Evolutionary conservation across 306 rosid genomes (phyloP).

Genomic region (Abrus pulchellus): DNA sequence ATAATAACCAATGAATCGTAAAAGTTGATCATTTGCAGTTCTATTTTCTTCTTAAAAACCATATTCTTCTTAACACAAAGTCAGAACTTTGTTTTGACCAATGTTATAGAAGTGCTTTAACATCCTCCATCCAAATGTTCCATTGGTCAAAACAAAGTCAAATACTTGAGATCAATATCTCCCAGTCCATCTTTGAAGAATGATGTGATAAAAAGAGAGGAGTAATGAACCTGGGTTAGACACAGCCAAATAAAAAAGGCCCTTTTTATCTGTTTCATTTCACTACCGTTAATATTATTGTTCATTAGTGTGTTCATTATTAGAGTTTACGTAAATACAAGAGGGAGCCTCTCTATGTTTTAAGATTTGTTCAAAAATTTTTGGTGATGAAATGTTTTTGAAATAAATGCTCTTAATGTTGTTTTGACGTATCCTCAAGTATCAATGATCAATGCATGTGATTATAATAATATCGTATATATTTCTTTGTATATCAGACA

Average conservation of each 20-base stretch:
- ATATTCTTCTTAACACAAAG: too few species aligned
- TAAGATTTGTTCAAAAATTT: slow-evolving; percentile 8
- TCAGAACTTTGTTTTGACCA: too few species aligned
- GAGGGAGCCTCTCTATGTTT: slow-evolving; percentile 2
- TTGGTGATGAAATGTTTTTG: slow-evolving; percentile 35
- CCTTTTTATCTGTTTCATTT: slow-evolving; percentile 5
- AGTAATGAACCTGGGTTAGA: neutral
- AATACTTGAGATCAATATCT: neutral
- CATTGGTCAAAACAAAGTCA: neutral
- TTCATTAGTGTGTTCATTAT: slow-evolving; percentile 2
- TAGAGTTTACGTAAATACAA: slow-evolving; percentile 9
- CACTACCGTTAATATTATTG: neutral
- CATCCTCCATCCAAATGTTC: neutral
- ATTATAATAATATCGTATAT: slow-evolving; percentile 39
- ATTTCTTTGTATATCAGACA: slow-evolving; percentile 69
- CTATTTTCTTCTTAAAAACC: too few species aligned
- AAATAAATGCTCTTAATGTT: slow-evolving; percentile 20
- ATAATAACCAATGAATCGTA: too few species aligned
- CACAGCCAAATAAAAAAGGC: neutral
- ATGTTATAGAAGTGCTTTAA: neutral
- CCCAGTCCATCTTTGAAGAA: neutral
- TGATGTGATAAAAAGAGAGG: neutral
- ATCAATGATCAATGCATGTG: slow-evolving; percentile 33
- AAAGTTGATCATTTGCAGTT: too few species aligned
- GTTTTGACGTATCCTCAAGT: slow-evolving; percentile 28